These are phyloP conservation scores for Nicotiana knightiana DNA, from an alignment of 257 asterid genomes.

Conservation along the genomic window DNA sequence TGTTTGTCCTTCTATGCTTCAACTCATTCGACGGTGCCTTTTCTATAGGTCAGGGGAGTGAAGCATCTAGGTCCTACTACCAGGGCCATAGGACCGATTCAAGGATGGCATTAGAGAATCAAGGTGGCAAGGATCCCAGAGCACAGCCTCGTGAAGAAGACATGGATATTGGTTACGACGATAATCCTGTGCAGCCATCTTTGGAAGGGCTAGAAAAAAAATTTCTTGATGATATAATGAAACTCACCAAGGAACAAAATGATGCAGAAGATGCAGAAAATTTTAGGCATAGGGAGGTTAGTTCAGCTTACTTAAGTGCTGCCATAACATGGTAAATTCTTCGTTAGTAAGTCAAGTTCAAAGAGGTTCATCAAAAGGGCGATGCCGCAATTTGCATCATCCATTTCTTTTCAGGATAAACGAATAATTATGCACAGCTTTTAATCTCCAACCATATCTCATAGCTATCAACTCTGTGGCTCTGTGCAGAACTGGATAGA, in stretches of 20 bases:
- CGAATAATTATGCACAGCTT: not conserved
- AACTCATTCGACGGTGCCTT: slow-evolving; percentile 9
- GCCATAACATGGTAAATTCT: not conserved
- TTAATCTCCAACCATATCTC: not conserved
- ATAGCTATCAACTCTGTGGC: not conserved
- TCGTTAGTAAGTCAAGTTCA: not conserved
- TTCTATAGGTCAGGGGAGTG: slow-evolving; percentile 62
- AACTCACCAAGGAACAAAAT: slow-evolving; percentile 79
- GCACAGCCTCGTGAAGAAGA: slow-evolving; percentile 69
- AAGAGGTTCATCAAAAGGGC: not conserved
- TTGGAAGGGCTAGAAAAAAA: slow-evolving; percentile 83
- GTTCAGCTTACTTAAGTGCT: slow-evolving; percentile 16
- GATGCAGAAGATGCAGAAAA: slow-evolving; percentile 94
- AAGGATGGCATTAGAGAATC: slow-evolving; percentile 54
- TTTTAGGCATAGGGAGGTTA: slow-evolving; percentile 88
- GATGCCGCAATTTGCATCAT: not conserved
- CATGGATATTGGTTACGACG: slow-evolving; percentile 75
- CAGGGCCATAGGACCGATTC: slow-evolving; percentile 73
- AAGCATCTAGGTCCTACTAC: slow-evolving; percentile 67
- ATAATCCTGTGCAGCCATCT: slow-evolving; percentile 37
- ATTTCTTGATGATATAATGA: slow-evolving; percentile 75
- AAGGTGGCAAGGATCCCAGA: slow-evolving; percentile 60
- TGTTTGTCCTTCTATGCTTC: slow-evolving; percentile 1
- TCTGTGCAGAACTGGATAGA: not conserved
- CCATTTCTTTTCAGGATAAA: not conserved